Conservation (phyloP, 2,329 filamentous ascomycete species). For the Trichocomaceae sp. region DNA sequence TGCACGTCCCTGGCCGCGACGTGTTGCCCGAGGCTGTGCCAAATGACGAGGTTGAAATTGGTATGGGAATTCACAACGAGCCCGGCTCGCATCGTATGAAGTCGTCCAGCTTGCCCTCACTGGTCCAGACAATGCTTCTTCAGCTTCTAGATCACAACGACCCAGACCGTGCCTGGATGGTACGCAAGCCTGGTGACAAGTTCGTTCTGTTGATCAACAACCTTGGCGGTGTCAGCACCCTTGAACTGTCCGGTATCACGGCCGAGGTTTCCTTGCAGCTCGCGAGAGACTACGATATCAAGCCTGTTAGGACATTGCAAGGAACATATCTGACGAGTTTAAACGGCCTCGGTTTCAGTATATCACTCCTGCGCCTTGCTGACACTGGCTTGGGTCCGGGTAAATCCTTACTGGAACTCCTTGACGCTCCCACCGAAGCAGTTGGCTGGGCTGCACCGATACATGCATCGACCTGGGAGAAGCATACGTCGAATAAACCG, state of each 20-base stretch:
- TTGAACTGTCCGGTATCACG: slow-evolving; percentile 62
- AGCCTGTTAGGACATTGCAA: slow-evolving; percentile 55
- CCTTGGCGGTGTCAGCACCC: slow-evolving; percentile 59
- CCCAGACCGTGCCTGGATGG: slow-evolving; percentile 57
- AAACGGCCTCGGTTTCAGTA: slow-evolving; percentile 65
- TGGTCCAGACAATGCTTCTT: slow-evolving; percentile 57
- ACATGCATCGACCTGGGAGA: slow-evolving; percentile 53
- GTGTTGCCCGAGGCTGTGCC: slow-evolving; percentile 39
- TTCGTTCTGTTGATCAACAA: slow-evolving; percentile 64
- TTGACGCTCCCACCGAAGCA: slow-evolving; percentile 62
- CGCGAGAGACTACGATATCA: slow-evolving; percentile 51
- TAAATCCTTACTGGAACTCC: slow-evolving; percentile 55
- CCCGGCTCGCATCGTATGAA: slow-evolving; percentile 49
- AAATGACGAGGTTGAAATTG: slow-evolving; percentile 57
- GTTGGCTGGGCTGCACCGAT: slow-evolving; percentile 61
- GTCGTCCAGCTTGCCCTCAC: slow-evolving; percentile 39
- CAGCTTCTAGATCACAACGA: slow-evolving; percentile 59
- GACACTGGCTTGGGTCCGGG: slow-evolving; percentile 52
- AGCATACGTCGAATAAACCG: slow-evolving; percentile 34
- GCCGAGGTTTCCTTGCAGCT: slow-evolving; percentile 60
- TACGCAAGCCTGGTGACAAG: slow-evolving; percentile 51
- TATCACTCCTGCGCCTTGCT: slow-evolving; percentile 57
- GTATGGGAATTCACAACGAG: slow-evolving; percentile 69
- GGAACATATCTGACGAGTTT: slow-evolving; percentile 67
- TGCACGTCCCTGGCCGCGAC: slow-evolving; percentile 81